Base-by-base conservation (phyloP, 1,284 basidiomycete genomes). In the Malassezia pachydermatis region DNA sequence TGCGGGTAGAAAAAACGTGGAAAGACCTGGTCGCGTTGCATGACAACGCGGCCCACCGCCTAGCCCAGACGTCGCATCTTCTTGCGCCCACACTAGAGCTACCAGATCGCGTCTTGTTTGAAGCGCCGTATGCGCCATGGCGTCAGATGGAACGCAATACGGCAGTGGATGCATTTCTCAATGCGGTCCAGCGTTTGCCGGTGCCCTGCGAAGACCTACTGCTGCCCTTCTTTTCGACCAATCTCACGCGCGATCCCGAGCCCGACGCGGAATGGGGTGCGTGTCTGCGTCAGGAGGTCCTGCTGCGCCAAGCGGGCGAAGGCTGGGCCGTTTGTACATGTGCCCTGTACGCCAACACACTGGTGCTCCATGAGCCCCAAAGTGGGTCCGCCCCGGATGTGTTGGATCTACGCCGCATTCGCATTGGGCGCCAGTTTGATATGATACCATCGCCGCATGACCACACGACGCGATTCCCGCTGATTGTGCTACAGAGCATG, bases 351-450 rank as follows among this genome's bases (percentile, higher is more conserved):
- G 27, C 33, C n/a, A 27, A 49, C 20, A 24, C 36, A 10, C 35
- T 49, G 5, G 29, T 27, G 1, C 10, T 49, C 19, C 23, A 29
- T n/a, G 43, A 45, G 11, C 33, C 43, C 7, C 30, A 35, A 19
- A 20, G 17, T 10, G 14, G 20, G 8, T 16, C 19, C 1, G 34
- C 33, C 16, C 40, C 47, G 7, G 13, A 36, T 6, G 16, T 30
- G 11, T 35, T 48, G 33, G 40, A 37, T 11, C 35, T 48, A 16
- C 23, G 39, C 1, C 24, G 35, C 13, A 41, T 41, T 8, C 40
- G 47, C n/a, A 48, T 48, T 25, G 40, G 47, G 25, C 47, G 47
- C 22, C 38, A 37, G 30, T 42, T 33, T 13, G 47, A 48, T 23
- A 19, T 34, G 4, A 8, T 33, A 9, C 23, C 22, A 5, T 17